Evolutionary conservation across 73 alveolate species (phyloP).

Genomic region (Effrenium voratum): DNA sequence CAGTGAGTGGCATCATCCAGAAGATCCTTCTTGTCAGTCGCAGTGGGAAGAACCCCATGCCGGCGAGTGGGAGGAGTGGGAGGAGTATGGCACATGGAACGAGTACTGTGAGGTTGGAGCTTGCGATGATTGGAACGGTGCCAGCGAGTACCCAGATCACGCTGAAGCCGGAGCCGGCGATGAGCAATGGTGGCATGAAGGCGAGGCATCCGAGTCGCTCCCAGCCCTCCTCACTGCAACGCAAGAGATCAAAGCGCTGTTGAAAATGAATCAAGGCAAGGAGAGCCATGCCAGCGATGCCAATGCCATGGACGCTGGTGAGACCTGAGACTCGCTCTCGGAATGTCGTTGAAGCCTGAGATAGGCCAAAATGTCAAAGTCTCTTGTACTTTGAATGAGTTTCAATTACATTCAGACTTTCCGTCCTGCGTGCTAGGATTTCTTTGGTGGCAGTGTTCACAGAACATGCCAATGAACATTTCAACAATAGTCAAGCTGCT

Average conservation of each 20-base stretch:
- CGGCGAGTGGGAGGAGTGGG: neutral
- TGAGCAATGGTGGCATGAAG: neutral
- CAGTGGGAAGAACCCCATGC: neutral
- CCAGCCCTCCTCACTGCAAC: conserved; percentile 13
- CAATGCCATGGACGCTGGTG: no score
- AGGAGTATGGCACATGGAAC: neutral
- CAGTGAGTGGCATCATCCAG: neutral
- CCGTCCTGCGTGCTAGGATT: no score
- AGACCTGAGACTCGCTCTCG: no score
- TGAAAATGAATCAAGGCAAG: neutral
- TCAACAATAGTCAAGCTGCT: no score
- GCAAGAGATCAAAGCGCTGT: neutral
- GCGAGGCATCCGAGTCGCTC: neutral
- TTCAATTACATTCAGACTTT: no score
- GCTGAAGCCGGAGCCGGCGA: neutral
- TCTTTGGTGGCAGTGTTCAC: no score
- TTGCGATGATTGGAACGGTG: neutral
- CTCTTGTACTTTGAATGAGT: no score
- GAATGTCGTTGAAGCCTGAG: no score
- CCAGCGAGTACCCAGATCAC: neutral
- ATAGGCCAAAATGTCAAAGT: no score
- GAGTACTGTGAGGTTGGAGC: neutral
- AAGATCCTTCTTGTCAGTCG: no score
- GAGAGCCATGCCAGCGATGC: no score
- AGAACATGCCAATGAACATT: no score